Conservation (phyloP, 345 rosid genomes). For the Euphorbia tirucalli region DNA sequence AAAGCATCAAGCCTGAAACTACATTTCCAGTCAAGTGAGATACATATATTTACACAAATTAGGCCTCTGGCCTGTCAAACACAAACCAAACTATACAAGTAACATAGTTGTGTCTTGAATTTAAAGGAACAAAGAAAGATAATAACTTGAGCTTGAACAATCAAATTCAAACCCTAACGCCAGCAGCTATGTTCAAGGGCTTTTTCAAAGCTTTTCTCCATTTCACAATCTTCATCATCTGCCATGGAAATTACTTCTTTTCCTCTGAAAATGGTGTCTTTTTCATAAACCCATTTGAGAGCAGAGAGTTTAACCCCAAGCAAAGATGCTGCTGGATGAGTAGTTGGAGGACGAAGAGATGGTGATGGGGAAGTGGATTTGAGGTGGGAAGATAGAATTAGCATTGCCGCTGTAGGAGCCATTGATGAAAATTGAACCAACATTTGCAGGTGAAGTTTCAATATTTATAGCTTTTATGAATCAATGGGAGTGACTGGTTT, state of each 20-base stretch:
- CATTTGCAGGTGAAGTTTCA: background rate
- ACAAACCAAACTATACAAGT: background rate
- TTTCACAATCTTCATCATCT: slow-evolving; percentile 22
- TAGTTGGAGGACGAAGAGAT: slow-evolving; percentile 10
- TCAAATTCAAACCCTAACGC: slow-evolving; percentile 6
- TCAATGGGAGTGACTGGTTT: background rate
- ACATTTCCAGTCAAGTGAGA: too few species aligned
- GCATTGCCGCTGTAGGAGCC: slow-evolving; percentile 80
- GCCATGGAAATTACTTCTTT: background rate
- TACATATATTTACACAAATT: too few species aligned
- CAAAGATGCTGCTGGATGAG: background rate
- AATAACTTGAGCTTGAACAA: background rate
- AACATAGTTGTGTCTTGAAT: background rate
- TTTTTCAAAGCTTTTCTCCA: slow-evolving; percentile 42
- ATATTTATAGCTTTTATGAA: background rate
- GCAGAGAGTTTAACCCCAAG: slow-evolving; percentile 8
- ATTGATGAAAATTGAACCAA: slow-evolving; percentile 11
- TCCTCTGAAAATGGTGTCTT: slow-evolving; percentile 3
- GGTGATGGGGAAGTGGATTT: slow-evolving; percentile 6
- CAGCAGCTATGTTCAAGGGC: slow-evolving; percentile 47
- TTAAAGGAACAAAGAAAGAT: background rate
- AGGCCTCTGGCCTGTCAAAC: background rate
- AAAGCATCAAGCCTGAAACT: too few species aligned
- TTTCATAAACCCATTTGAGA: slow-evolving; percentile 22
- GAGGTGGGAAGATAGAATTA: slow-evolving; percentile 36